A percentile compares a stretch with the other conserved stretches of the same genome.
Conservation (phyloP, 176 grass and related monocot genomes). For the Tuctoria greenei region DNA sequence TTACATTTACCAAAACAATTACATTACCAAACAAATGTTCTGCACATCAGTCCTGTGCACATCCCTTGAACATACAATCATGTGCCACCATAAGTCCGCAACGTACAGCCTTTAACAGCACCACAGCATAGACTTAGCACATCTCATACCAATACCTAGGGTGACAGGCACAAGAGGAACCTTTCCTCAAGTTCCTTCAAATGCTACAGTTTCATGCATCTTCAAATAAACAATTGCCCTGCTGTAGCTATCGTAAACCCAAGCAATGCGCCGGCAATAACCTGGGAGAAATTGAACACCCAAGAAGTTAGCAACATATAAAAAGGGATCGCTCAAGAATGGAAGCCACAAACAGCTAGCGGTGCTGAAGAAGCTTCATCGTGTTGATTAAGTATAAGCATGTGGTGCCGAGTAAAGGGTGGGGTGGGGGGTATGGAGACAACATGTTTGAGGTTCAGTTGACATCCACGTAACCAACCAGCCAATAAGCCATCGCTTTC, state of each 20-base stretch:
- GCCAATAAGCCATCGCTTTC: constrained; percentile 29
- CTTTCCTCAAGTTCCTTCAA: constrained; percentile 35
- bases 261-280: constrained; percentile 59
- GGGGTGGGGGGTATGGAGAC: not conserved
- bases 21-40: constrained; percentile 49
- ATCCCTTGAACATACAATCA: constrained; percentile 41
- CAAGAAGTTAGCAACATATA: constrained; percentile 27
- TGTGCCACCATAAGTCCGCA: constrained; percentile 26
- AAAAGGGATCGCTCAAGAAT: not conserved
- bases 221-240: constrained; percentile 50
- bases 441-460: constrained; percentile 18
- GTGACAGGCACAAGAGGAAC: constrained; percentile 49
- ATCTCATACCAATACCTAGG: constrained; percentile 40
- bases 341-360: constrained; percentile 13
- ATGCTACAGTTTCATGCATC: constrained; percentile 39
- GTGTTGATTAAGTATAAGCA: constrained; percentile 29
- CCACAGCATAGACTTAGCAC: constrained; percentile 24
- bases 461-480: constrained; percentile 8
- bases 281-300: constrained; percentile 45
- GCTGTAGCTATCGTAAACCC: constrained; percentile 57
- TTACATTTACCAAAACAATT: constrained; percentile 33
- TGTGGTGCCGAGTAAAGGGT: not conserved
- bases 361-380: constrained; percentile 15
- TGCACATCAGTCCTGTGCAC: constrained; percentile 52
- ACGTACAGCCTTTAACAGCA: constrained; percentile 33